phyloP scores from a whole-genome alignment of 306 rosid genomes.

The Gillenia trifoliata region DNA sequence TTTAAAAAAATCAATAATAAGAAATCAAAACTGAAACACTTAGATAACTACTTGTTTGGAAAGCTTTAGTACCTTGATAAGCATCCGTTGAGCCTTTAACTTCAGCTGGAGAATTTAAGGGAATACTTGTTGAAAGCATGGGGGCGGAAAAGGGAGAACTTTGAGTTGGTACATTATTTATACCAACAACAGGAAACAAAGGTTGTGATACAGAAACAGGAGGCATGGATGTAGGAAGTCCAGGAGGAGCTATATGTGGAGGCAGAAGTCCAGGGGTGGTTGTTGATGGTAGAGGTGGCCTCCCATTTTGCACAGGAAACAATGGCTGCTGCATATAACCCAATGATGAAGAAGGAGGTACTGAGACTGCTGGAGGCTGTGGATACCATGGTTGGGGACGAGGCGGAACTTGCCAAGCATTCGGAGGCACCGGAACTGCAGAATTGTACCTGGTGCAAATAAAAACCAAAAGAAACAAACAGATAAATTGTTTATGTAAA shows the following conservation, averaged over 20 bases:
- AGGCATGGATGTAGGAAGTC: slow-evolving; percentile 63
- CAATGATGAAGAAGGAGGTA: slow-evolving; percentile 67
- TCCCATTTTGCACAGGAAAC: slow-evolving; percentile 88
- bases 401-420: slow-evolving; percentile 71
- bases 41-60: slow-evolving; percentile 36
- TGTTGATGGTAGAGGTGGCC: slow-evolving; percentile 60
- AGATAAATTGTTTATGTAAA: neutral
- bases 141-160: slow-evolving; percentile 62
- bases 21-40: slow-evolving; percentile 49
- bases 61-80: slow-evolving; percentile 43
- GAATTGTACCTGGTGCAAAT: slow-evolving; percentile 57
- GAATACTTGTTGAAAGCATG: slow-evolving; percentile 45
- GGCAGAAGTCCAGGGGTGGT: slow-evolving; percentile 45
- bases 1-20: neutral
- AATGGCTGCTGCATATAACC: slow-evolving; percentile 78
- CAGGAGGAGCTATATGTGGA: slow-evolving; percentile 70
- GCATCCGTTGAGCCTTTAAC: slow-evolving; percentile 47
- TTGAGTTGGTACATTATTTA: slow-evolving; percentile 50
- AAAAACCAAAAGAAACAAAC: slow-evolving; percentile 6
- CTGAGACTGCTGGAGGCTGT: slow-evolving; percentile 62
- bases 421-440: slow-evolving; percentile 53
- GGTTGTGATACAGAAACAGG: slow-evolving; percentile 83
- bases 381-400: slow-evolving; percentile 89
- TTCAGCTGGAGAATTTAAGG: slow-evolving; percentile 39
- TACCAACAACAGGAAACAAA: slow-evolving; percentile 91